Evolutionary conservation across 164 flowering plant species (phyloP).

Genomic region (Aristolochia fimbriata): DNA sequence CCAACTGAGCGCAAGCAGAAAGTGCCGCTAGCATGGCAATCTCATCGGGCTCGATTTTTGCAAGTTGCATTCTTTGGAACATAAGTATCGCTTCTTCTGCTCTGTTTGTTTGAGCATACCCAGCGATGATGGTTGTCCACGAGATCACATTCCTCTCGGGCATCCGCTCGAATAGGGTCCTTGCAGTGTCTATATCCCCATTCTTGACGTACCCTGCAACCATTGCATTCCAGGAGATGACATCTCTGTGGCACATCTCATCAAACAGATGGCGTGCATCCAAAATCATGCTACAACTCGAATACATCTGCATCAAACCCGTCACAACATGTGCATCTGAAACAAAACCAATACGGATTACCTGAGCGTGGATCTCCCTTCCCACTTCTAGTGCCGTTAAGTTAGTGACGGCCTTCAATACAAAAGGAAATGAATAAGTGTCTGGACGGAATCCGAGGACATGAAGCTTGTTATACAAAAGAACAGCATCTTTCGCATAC

Average conservation of each 20-base stretch:
- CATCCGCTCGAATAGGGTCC: constrained; percentile 40
- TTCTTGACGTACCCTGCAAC: constrained; percentile 39
- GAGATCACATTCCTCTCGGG: constrained; percentile 45
- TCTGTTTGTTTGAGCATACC: constrained; percentile 35
- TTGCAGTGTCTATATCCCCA: constrained; percentile 37
- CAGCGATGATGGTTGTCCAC: constrained; percentile 48
- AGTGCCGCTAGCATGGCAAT: constrained; percentile 47
- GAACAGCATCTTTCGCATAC: constrained; percentile 24
- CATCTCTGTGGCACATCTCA: constrained; percentile 16
- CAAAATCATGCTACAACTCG: constrained; percentile 19
- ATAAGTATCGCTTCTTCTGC: constrained; percentile 36
- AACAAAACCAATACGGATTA: constrained; percentile 25
- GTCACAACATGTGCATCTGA: constrained; percentile 28
- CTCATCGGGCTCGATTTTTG: constrained; percentile 46
- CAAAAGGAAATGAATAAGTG: constrained; percentile 47
- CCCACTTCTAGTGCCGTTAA: constrained; percentile 20
- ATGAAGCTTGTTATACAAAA: constrained; percentile 23
- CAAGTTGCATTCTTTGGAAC: constrained; percentile 44
- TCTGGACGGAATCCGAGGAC: constrained; percentile 31
- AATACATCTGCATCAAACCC: constrained; percentile 40
- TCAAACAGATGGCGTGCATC: constrained; percentile 54
- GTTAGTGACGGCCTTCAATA: constrained; percentile 32
- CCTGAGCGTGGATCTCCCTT: constrained; percentile 35
- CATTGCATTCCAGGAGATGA: constrained; percentile 51
- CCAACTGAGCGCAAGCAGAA: constrained; percentile 57